These are phyloP conservation scores for Pseudogymnoascus sp. DNA, from an alignment of 2,329 filamentous ascomycete genomes.

Conservation along the genomic window DNA sequence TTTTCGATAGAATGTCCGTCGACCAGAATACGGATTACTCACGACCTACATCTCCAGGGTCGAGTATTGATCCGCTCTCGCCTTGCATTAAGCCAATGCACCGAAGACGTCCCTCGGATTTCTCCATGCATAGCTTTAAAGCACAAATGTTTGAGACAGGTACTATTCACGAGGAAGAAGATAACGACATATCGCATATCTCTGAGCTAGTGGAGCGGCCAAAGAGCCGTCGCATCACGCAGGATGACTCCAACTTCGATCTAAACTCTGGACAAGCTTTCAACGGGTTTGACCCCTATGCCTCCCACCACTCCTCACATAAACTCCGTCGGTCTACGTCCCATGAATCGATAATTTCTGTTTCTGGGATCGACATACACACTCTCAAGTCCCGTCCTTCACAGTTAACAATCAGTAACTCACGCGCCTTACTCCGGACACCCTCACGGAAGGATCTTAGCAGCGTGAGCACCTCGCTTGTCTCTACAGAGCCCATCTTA, in stretches of 20 bases:
- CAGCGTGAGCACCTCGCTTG: conserved; percentile 33
- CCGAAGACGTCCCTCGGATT: conserved; percentile 48
- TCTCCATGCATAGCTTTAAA: conserved; percentile 33
- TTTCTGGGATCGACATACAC: conserved; percentile 84
- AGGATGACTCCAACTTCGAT: conserved; percentile 16
- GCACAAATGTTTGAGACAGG: neutral
- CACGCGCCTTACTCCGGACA: conserved; percentile 41
- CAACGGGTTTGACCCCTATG: conserved; percentile 26
- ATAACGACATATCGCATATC: conserved; percentile 25
- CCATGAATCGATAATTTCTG: conserved; percentile 82
- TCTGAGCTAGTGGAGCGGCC: conserved; percentile 14
- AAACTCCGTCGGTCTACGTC: conserved; percentile 60
- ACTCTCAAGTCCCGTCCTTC: conserved; percentile 68
- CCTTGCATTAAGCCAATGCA: conserved; percentile 46
- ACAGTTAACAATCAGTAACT: conserved; percentile 54
- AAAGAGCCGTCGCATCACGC: conserved; percentile 5
- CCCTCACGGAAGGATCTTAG: conserved; percentile 40
- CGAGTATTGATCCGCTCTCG: conserved; percentile 59
- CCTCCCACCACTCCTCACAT: conserved; percentile 33
- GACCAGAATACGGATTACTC: conserved; percentile 55
- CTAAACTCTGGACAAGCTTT: conserved; percentile 15
- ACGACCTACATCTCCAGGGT: conserved; percentile 73
- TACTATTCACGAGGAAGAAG: conserved; percentile 30
- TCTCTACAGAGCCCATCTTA: conserved; percentile 46
- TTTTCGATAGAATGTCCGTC: conserved; percentile 68